phyloP scores from a whole-genome alignment of 257 asterid genomes.

The Orobanche coerulescens region DNA sequence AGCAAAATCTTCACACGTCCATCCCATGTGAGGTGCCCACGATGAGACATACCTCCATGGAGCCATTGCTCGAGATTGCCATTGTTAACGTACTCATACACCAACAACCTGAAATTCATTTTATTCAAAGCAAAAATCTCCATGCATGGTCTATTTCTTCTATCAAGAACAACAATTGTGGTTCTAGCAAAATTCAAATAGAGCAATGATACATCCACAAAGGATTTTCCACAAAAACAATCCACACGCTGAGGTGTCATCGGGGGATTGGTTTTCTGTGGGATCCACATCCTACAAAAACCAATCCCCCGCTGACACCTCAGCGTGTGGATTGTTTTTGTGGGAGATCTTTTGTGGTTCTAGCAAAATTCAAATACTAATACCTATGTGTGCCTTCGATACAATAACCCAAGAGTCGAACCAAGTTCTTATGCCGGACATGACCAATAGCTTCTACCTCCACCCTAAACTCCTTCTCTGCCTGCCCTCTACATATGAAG shows the following conservation, averaged over 20 bases:
- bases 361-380: background rate
- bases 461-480: slow-evolving; percentile 82
- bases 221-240: too few species aligned
- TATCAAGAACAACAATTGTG: too few species aligned
- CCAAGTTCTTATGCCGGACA: slow-evolving; percentile 82
- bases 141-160: too few species aligned
- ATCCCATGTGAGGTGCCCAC: slow-evolving; percentile 39
- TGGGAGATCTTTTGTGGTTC: too few species aligned
- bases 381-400: slow-evolving; percentile 87
- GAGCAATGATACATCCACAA: too few species aligned
- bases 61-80: slow-evolving; percentile 90
- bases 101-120: slow-evolving; percentile 44
- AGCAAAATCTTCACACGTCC: slow-evolving; percentile 40
- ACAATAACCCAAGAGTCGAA: slow-evolving; percentile 80
- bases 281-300: too few species aligned
- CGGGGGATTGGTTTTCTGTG: too few species aligned
- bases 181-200: too few species aligned
- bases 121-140: background rate
- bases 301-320: too few species aligned
- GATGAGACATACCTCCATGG: slow-evolving; percentile 39
- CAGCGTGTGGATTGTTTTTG: too few species aligned
- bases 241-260: too few species aligned
- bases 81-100: slow-evolving; percentile 72
- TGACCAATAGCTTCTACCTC: slow-evolving; percentile 95
- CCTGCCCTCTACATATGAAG: slow-evolving; percentile 59